Base-by-base conservation (phyloP, 1,284 basidiomycete genomes). In the Pseudozyma tsukubaensis region DNA sequence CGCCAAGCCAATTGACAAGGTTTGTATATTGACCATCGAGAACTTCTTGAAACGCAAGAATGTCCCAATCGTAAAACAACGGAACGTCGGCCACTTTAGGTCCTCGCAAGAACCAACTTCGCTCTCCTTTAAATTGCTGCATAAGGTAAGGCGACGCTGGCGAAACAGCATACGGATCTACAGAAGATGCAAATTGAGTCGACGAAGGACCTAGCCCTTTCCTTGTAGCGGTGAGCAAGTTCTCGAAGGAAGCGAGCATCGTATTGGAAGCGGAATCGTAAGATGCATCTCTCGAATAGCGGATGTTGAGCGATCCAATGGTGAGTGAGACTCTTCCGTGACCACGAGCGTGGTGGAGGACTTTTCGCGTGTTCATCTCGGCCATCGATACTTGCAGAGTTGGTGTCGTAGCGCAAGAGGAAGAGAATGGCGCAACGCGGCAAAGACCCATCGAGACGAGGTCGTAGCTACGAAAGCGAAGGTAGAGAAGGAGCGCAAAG, bases 1-100 rank as follows among this genome's bases (percentile, higher is more conserved):
- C 54, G 0, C 76, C 70, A 1, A 70, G 43, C 69, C 65, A 69
- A 1, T 42, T 14, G 1, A 61, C 18, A 13, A 69, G 43, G 32
- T 72, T 66, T 8, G 11, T 1, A n/a, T 58, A 63, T 44, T 72
- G 74, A 3, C 52, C 65, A 56, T 76, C 58, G 24, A 79, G 70
- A 19, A 77, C 78, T 53, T 79, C 78, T 42, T 79, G 78, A 32
- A 78, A 70, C 1, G 68, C 73, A 29, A 79, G 69, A 8, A 79
- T 21, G 55, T 78, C 76, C 68, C 72, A 76, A 36, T 72, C 57
- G 59, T 76, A 44, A 18, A 78, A 72, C 16, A 79, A 47, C 13
- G 59, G 55, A 3, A 64, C 55, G 43, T 78, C 77, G 34, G 74
- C 66, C 0, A 78, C 43, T 14, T 67, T 62, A 19, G 72, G 68